A percentile compares a stretch with the other conserved stretches of the same genome.
Evolutionary conservation across 2,329 filamentous ascomycete genomes (phyloP).

Genomic region (Nemania diffusa): DNA sequence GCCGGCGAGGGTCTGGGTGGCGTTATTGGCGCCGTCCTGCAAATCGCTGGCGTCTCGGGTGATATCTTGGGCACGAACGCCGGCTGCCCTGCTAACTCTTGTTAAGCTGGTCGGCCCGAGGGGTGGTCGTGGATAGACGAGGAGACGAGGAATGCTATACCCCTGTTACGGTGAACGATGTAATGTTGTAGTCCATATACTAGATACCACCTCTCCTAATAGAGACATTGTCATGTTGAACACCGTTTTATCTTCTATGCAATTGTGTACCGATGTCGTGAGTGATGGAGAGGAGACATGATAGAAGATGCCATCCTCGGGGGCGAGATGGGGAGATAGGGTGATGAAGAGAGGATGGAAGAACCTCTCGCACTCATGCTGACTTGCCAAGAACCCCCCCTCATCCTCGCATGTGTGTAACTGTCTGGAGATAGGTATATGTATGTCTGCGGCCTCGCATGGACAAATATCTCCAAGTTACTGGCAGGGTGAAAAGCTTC

Average conservation of each 20-base stretch:
- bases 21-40: slow-evolving; percentile 62
- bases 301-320: neutral
- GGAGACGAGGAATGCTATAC: slow-evolving; percentile 29
- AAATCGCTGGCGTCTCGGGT: slow-evolving; percentile 50
- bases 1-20: slow-evolving; percentile 72
- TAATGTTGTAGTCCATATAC: slow-evolving; percentile 22
- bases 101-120: slow-evolving; percentile 35
- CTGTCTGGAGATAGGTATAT: neutral
- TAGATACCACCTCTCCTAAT: slow-evolving; percentile 27
- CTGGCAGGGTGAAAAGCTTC: too few species aligned
- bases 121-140: slow-evolving; percentile 5
- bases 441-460: neutral
- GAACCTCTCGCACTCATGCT: neutral
- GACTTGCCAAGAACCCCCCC: neutral
- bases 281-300: neutral
- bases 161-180: slow-evolving; percentile 28
- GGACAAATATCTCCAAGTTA: neutral
- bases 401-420: neutral
- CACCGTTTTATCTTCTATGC: neutral
- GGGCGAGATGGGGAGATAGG: too few species aligned
- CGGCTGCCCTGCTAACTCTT: slow-evolving; percentile 48
- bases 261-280: neutral
- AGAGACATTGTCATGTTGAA: neutral
- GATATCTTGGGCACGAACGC: slow-evolving; percentile 48
- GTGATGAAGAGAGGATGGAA: neutral